Conservation (phyloP, 2,329 filamentous ascomycete species). For the Fusarium anthophilum region DNA sequence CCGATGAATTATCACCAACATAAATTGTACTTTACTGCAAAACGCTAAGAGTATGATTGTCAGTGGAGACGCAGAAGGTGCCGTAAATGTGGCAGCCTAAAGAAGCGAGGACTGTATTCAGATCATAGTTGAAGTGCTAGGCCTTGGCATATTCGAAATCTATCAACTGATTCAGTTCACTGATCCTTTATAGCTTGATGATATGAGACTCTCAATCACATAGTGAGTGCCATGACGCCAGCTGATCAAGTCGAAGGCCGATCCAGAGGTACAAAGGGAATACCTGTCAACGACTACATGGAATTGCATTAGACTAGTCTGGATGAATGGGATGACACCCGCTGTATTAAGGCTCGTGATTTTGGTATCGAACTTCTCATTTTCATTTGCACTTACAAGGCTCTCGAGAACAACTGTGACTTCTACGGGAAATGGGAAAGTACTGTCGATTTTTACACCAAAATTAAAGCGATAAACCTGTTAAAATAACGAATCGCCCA, state of each 20-base stretch:
- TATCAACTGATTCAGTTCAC: neutral
- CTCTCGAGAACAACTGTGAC: neutral
- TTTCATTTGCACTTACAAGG: conserved; percentile 5
- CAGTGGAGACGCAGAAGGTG: neutral
- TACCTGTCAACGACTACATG: neutral
- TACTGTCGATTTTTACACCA: neutral
- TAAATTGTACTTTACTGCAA: too few species aligned
- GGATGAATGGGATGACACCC: neutral
- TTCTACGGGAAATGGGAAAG: conserved; percentile 12
- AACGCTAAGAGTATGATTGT: neutral
- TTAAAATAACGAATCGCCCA: conserved; percentile 4
- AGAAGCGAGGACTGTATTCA: neutral
- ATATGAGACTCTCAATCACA: neutral
- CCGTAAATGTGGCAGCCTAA: neutral
- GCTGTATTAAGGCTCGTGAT: neutral
- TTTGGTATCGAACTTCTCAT: conserved; percentile 4
- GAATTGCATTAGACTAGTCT: too few species aligned
- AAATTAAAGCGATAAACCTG: neutral
- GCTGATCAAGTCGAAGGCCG: neutral
- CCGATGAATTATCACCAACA: too few species aligned
- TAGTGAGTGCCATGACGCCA: neutral
- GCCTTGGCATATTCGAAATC: neutral
- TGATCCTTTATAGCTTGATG: neutral
- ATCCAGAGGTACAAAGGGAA: neutral
- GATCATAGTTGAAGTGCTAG: too few species aligned